A percentile compares a stretch with the other conserved stretches of the same genome.
Conservation (phyloP, 371 early-diverging fungal species). For the Mortierella sp. region DNA sequence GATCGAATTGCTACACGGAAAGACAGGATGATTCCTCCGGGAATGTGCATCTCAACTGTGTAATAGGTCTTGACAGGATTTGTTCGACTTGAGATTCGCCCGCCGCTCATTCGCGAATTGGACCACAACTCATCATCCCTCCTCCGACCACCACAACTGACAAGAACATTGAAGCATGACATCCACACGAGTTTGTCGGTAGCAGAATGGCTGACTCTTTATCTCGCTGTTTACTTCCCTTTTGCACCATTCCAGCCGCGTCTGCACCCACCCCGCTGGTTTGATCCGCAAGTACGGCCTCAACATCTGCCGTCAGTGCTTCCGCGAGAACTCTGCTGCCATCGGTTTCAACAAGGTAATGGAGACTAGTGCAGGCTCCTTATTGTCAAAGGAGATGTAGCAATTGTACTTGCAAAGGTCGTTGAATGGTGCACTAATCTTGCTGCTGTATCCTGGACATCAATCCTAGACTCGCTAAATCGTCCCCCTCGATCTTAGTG, state of each 20-base stretch:
- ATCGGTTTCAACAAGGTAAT: conserved; percentile 97
- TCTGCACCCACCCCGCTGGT: conserved; percentile 98
- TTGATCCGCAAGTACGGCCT: conserved; percentile 99
- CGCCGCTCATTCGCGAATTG: too few relatives aligned
- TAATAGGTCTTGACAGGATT: too few relatives aligned
- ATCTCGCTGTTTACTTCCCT: conserved; percentile 7
- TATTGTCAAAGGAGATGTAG: too few relatives aligned
- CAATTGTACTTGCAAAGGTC: too few relatives aligned
- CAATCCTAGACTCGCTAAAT: conserved; percentile 37
- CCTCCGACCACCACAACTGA: too few relatives aligned
- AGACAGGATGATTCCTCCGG: too few relatives aligned
- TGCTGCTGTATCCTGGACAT: background rate
- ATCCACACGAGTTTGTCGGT: background rate
- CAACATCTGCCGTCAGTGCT: conserved; percentile 99
- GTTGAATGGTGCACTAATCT: background rate
- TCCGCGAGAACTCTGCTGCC: conserved; percentile 98
- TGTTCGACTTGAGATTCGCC: too few relatives aligned
- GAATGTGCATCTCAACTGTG: too few relatives aligned
- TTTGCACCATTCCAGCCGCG: conserved; percentile 75
- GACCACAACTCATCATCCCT: too few relatives aligned
- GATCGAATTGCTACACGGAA: too few relatives aligned
- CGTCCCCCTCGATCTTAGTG: conserved; percentile 5
- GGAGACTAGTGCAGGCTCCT: background rate
- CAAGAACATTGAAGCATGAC: too few relatives aligned
- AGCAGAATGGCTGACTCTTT: background rate